A percentile compares a stretch with the other conserved stretches of the same genome.
phyloP scores from a whole-genome alignment of 83 land plant genomes.

The Picea mariana region DNA sequence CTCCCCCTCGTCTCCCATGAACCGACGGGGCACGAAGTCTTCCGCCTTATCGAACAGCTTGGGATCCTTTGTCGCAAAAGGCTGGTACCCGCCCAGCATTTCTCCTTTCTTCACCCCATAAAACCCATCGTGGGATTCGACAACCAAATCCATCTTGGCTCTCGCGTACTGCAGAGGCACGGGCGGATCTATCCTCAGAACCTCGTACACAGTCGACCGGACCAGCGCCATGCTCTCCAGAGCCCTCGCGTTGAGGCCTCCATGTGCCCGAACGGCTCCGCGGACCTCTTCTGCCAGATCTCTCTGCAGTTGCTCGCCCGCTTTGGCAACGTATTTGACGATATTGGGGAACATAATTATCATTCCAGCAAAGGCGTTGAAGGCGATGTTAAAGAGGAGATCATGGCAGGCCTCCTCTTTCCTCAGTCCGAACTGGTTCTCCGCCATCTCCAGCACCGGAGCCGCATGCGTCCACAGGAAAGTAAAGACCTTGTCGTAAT shows the following conservation, averaged over 20 bases:
- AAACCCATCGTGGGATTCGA: slow-evolving; percentile 60
- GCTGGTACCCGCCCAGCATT: slow-evolving; percentile 73
- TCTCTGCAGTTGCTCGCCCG: slow-evolving; percentile 43
- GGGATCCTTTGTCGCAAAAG: slow-evolving; percentile 70
- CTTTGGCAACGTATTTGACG: slow-evolving; percentile 39
- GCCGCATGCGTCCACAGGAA: slow-evolving; percentile 18
- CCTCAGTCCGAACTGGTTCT: slow-evolving; percentile 32
- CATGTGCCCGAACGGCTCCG: too few species aligned
- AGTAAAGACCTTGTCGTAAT: slow-evolving; percentile 40
- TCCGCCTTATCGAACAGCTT: slow-evolving; percentile 56
- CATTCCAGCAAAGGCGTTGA: slow-evolving; percentile 78
- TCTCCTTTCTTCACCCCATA: slow-evolving; percentile 72
- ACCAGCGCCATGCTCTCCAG: slow-evolving; percentile 62
- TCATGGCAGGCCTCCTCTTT: slow-evolving; percentile 72
- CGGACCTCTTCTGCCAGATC: slow-evolving; percentile 50
- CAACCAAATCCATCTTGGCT: slow-evolving; percentile 61
- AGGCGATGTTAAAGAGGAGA: slow-evolving; percentile 54
- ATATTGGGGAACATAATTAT: slow-evolving; percentile 50
- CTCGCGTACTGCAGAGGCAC: slow-evolving; percentile 72
- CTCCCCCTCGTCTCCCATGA: slow-evolving; percentile 51
- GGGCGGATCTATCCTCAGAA: slow-evolving; percentile 72
- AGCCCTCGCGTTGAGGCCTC: slow-evolving; percentile 18
- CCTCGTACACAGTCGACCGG: slow-evolving; percentile 72
- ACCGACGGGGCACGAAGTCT: slow-evolving; percentile 56
- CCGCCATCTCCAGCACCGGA: slow-evolving; percentile 46